A percentile compares a stretch with the other conserved stretches of the same genome.
Evolutionary conservation across 495 filamentous ascomycete species (phyloP).

Genomic region (Pseudoneurospora amorphoporcata): DNA sequence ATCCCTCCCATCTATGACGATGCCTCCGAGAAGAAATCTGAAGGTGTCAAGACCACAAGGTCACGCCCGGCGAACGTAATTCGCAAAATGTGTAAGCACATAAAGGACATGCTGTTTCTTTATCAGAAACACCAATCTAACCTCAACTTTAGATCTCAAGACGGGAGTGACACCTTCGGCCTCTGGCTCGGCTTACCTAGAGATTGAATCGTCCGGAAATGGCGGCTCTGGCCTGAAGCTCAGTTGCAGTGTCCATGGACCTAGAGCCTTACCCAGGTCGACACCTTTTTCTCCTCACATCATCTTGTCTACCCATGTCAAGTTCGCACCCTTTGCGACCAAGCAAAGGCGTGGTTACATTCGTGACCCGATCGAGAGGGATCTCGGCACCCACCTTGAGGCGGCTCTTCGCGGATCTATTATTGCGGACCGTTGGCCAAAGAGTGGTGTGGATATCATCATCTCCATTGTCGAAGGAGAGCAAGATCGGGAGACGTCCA

Average conservation of each 20-base stretch:
- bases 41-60: constrained; percentile 33
- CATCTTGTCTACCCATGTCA: constrained; percentile 82
- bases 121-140: constrained; percentile 5
- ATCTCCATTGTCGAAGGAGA: constrained; percentile 91
- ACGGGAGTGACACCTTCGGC: constrained; percentile 89
- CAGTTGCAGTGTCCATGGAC: constrained; percentile 85
- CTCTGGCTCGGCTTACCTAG: constrained; percentile 87
- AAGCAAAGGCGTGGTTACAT: constrained; percentile 73
- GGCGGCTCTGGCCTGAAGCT: constrained; percentile 65
- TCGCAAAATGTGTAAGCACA: constrained; percentile 70
- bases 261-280: constrained; percentile 78
- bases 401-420: constrained; percentile 81
- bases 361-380: constrained; percentile 74
- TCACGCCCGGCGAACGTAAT: constrained; percentile 47
- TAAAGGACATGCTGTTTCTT: background rate
- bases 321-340: constrained; percentile 91
- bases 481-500: constrained; percentile 36
- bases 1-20: constrained; percentile 58
- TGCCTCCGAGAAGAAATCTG: constrained; percentile 27
- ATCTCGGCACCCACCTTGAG: constrained; percentile 84
- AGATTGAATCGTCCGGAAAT: constrained; percentile 54
- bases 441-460: constrained; percentile 86
- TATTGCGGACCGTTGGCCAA: constrained; percentile 90
- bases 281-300: constrained; percentile 84
- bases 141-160: constrained; percentile 56